Percentiles rank a stretch among this genome's conserved stretches.
phyloP scores from a whole-genome alignment of 345 rosid genomes.

The Durio zibethinus region DNA sequence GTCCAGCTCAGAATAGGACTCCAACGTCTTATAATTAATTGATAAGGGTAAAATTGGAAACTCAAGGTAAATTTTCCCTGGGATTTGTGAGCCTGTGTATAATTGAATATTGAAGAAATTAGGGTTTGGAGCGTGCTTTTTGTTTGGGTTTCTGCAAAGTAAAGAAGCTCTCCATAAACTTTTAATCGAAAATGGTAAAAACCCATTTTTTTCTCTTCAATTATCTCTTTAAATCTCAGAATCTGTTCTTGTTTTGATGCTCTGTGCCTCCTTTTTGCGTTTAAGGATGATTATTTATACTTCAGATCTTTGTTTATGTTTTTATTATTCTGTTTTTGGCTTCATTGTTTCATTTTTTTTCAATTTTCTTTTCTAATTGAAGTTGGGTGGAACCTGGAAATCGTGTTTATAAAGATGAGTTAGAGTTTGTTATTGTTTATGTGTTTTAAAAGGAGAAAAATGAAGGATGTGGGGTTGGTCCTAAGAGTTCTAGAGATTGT shows the following conservation, averaged over 20 bases:
- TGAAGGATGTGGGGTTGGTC: neutral
- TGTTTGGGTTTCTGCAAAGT: neutral
- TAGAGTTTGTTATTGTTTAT: neutral
- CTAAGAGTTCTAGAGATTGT: neutral
- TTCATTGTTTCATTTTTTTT: neutral
- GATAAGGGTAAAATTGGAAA: neutral
- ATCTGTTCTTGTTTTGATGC: neutral
- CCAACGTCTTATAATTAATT: neutral
- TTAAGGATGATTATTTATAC: neutral
- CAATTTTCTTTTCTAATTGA: neutral
- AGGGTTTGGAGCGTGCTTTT: neutral
- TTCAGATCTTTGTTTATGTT: neutral
- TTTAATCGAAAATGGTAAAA: slow-evolving; percentile 10
- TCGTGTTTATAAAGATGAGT: neutral
- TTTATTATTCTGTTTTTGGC: neutral
- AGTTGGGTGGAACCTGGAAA: neutral
- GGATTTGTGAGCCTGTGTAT: neutral
- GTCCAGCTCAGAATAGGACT: neutral
- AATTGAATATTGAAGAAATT: neutral
- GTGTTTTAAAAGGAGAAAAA: neutral
- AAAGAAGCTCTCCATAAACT: neutral
- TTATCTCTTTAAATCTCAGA: neutral
- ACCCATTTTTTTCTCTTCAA: neutral
- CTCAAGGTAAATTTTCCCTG: neutral
- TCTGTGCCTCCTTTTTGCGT: neutral